Conservation (phyloP, 805 yeast genomes). For the Starmerella riodocensis region DNA sequence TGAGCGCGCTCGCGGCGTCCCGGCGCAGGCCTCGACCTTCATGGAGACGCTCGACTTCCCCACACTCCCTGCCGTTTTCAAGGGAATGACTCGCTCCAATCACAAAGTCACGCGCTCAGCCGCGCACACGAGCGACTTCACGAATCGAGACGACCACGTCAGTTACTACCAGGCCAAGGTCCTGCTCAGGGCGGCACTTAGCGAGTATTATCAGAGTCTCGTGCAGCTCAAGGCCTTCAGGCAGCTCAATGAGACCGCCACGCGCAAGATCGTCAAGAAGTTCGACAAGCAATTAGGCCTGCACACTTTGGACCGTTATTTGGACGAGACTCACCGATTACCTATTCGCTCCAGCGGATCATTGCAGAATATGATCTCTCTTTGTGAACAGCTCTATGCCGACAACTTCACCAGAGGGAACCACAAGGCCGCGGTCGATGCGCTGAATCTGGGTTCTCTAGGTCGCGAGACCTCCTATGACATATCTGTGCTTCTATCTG, state of each 20-base stretch:
- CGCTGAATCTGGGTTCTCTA: slow-evolving; percentile 39
- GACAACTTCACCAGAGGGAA: slow-evolving; percentile 56
- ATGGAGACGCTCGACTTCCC: slow-evolving; percentile 16
- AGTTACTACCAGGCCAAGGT: slow-evolving; percentile 54
- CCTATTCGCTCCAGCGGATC: slow-evolving; percentile 38
- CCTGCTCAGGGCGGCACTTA: slow-evolving; percentile 52
- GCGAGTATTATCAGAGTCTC: slow-evolving; percentile 61
- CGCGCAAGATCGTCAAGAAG: slow-evolving; percentile 79
- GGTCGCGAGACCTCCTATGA: slow-evolving; percentile 26
- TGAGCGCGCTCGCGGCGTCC: slow-evolving; percentile 3
- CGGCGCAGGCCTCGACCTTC: not conserved
- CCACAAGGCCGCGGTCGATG: slow-evolving; percentile 58
- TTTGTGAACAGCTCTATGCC: slow-evolving; percentile 57
- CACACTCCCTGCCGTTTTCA: slow-evolving; percentile 11
- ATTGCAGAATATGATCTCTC: slow-evolving; percentile 47
- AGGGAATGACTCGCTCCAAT: not conserved
- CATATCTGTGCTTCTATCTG: slow-evolving; percentile 41
- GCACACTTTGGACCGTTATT: slow-evolving; percentile 35
- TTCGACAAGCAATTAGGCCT: slow-evolving; percentile 58
- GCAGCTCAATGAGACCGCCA: slow-evolving; percentile 70
- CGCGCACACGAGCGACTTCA: slow-evolving; percentile 15
- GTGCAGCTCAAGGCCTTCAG: slow-evolving; percentile 60
- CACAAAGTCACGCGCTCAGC: not conserved
- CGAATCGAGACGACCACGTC: slow-evolving; percentile 23
- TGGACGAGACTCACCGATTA: slow-evolving; percentile 44